Percentiles rank a stretch among this genome's conserved stretches.
Conservation (phyloP, 176 grass and related monocot species). For the Eremochloa ophiuroides region DNA sequence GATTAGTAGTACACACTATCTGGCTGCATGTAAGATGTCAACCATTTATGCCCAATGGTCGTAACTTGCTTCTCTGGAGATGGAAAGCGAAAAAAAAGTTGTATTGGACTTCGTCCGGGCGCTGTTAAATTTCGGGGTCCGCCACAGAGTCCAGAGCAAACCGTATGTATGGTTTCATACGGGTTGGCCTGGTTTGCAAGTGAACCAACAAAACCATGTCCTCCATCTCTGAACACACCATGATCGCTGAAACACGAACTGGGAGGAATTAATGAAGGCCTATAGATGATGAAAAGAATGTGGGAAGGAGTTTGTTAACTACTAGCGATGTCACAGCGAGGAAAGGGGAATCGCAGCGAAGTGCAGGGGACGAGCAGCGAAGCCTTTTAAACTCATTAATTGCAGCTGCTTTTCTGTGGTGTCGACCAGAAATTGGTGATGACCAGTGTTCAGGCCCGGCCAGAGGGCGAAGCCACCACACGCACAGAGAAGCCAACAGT, state of each 20-base stretch:
- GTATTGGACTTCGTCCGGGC: too few species aligned
- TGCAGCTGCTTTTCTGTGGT: background rate
- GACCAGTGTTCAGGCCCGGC: background rate
- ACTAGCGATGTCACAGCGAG: background rate
- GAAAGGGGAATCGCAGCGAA: background rate
- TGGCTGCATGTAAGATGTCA: too few species aligned
- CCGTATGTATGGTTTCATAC: background rate
- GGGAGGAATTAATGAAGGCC: background rate
- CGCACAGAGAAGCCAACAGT: background rate
- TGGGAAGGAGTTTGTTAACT: background rate
- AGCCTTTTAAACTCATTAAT: background rate
- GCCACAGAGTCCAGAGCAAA: too few species aligned
- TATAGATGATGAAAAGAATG: background rate
- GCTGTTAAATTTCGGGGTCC: too few species aligned
- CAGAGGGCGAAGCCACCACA: background rate
- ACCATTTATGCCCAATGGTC: too few species aligned
- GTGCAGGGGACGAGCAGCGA: background rate
- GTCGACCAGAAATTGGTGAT: background rate
- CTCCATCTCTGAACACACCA: background rate
- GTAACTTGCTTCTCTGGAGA: too few species aligned
- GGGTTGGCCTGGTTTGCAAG: background rate
- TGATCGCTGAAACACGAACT: background rate
- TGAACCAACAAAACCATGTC: background rate
- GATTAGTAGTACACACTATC: too few species aligned
- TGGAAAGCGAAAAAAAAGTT: too few species aligned